Evolutionary conservation across 2,329 filamentous ascomycete genomes (phyloP).

Genomic region (Epichloe gansuensis): DNA sequence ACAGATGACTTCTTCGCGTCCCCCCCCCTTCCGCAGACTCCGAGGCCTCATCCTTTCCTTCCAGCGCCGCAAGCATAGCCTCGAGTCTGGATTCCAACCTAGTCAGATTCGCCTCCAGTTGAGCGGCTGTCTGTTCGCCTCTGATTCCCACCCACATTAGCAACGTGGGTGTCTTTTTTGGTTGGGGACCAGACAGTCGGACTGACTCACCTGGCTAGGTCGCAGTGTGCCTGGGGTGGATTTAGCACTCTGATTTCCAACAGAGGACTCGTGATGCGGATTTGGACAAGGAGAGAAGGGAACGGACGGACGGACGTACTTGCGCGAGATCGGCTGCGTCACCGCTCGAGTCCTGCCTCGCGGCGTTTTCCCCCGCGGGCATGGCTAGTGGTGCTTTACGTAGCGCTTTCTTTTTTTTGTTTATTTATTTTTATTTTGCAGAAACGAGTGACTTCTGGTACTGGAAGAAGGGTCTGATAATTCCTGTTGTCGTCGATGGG

Average conservation of each 20-base stretch:
- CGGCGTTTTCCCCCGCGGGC: background rate
- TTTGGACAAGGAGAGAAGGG: too few species aligned
- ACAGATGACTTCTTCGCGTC: background rate
- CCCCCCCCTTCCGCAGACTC: background rate
- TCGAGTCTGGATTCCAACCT: slow-evolving; percentile 43
- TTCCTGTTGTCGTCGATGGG: too few species aligned
- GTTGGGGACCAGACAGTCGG: background rate
- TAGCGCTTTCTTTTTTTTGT: too few species aligned
- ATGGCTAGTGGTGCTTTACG: background rate
- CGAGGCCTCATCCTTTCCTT: slow-evolving; percentile 12
- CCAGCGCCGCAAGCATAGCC: slow-evolving; percentile 37
- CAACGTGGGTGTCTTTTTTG: background rate
- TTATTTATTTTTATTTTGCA: rapidly evolving
- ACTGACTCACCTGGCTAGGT: slow-evolving; percentile 9
- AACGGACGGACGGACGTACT: background rate
- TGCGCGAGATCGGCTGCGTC: background rate
- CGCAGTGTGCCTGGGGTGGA: slow-evolving; percentile 7
- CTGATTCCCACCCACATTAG: slow-evolving; percentile 16
- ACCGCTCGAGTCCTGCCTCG: background rate
- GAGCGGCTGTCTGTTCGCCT: slow-evolving; percentile 40
- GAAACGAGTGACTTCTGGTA: rapidly evolving
- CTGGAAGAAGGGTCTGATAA: too few species aligned
- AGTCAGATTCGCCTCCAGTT: slow-evolving; percentile 39
- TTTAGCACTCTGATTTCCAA: background rate
- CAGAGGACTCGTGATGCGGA: too few species aligned